A percentile compares a stretch with the other conserved stretches of the same genome.
These are phyloP conservation scores for Claviceps capensis DNA, from an alignment of 2,329 filamentous ascomycete genomes.

Conservation along the genomic window DNA sequence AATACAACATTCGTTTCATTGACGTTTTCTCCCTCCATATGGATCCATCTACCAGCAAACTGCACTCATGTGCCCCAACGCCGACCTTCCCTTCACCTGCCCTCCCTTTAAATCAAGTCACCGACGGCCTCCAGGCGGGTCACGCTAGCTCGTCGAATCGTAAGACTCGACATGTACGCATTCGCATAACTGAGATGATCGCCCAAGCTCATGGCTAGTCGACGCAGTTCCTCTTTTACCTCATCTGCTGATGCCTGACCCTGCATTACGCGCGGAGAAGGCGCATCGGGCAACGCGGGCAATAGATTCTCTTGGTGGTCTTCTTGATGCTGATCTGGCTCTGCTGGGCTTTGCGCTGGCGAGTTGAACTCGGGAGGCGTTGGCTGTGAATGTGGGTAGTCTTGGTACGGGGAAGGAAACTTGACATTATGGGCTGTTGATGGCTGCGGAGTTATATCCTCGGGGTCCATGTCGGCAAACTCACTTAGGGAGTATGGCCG, in stretches of 20 bases:
- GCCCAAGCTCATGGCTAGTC: slow-evolving; percentile 33
- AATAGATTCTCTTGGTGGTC: slow-evolving; percentile 12
- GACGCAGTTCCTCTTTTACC: slow-evolving; percentile 36
- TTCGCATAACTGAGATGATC: slow-evolving; percentile 35
- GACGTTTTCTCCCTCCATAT: not conserved
- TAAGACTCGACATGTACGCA: slow-evolving; percentile 28
- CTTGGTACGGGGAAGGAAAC: slow-evolving; percentile 4
- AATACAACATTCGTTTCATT: not conserved
- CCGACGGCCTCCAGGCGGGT: slow-evolving; percentile 10
- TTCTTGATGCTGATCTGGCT: slow-evolving; percentile 4
- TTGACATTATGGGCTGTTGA: slow-evolving; percentile 10
- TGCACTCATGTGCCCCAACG: no score
- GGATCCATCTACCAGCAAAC: not conserved
- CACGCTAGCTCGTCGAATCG: slow-evolving; percentile 20
- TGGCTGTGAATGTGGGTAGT: slow-evolving; percentile 9
- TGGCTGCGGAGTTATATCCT: slow-evolving; percentile 20
- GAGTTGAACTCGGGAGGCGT: slow-evolving; percentile 3
- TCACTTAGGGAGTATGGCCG: slow-evolving; percentile 26
- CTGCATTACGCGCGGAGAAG: slow-evolving; percentile 39
- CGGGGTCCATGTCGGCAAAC: slow-evolving; percentile 27
- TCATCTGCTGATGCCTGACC: slow-evolving; percentile 37
- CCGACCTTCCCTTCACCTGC: not conserved
- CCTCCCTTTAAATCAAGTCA: not conserved
- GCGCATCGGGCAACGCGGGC: slow-evolving; percentile 29
- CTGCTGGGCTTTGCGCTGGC: not conserved